These are phyloP conservation scores for Pterula multifida DNA, from an alignment of 1,284 basidiomycete genomes.

Conservation along the genomic window DNA sequence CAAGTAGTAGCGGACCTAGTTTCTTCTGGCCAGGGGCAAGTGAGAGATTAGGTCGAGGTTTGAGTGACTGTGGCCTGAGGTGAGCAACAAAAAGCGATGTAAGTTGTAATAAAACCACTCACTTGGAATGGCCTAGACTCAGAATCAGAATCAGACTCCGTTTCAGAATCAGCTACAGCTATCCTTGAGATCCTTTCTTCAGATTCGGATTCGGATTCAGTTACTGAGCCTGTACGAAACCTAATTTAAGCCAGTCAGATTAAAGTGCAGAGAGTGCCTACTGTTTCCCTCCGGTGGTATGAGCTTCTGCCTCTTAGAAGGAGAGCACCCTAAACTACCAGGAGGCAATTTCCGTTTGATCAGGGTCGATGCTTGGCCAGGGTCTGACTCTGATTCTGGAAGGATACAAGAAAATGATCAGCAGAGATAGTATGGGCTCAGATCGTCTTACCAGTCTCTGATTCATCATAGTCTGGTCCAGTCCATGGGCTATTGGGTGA, in stretches of 20 bases:
- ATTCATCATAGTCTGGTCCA: conserved; percentile 16
- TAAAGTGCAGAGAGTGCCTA: background rate
- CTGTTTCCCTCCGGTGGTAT: background rate
- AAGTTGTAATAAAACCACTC: conserved; percentile 6
- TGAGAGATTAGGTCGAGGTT: conserved; percentile 41
- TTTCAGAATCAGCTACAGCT: conserved; percentile 20
- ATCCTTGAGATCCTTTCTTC: conserved; percentile 13
- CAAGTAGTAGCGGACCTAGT: conserved; percentile 31
- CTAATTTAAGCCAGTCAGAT: conserved; percentile 15
- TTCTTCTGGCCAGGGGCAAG: conserved; percentile 28
- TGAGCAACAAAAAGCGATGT: background rate
- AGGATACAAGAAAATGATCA: background rate
- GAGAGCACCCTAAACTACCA: conserved; percentile 6
- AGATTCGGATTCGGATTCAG: conserved; percentile 34
- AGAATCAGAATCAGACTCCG: conserved; percentile 25
- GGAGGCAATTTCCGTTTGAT: conserved; percentile 8
- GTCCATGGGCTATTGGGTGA: background rate
- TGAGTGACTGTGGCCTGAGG: background rate
- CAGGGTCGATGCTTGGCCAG: conserved; percentile 3
- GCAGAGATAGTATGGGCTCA: background rate
- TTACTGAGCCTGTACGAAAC: conserved; percentile 21
- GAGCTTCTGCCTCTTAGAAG: conserved; percentile 10
- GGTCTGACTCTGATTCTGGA: conserved; percentile 29
- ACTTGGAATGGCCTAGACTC: conserved; percentile 8
- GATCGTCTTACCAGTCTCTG: conserved; percentile 16